phyloP scores from a whole-genome alignment of 257 asterid species.

The Solanum megistacrolobum region DNA sequence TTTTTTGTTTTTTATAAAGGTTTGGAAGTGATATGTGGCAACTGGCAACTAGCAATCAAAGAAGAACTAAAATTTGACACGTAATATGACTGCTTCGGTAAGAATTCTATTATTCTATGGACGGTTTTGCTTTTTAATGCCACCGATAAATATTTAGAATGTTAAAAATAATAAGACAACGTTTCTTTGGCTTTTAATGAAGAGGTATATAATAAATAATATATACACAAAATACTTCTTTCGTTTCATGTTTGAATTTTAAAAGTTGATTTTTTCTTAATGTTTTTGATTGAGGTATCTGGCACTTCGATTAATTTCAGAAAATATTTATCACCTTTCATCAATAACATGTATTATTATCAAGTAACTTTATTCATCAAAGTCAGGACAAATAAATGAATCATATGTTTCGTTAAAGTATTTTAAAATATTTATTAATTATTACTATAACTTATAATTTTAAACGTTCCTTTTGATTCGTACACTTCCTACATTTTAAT shows the following conservation, averaged over 20 bases:
- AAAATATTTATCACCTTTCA: accelerated
- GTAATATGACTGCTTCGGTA: not conserved
- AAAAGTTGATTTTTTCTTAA: too few relatives aligned
- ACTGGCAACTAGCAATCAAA: not conserved
- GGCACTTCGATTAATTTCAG: accelerated
- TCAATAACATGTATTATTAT: accelerated
- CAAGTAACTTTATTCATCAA: accelerated
- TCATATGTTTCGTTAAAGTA: too few relatives aligned
- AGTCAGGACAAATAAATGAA: accelerated
- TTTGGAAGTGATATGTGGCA: not conserved
- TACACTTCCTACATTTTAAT: too few relatives aligned
- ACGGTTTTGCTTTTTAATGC: not conserved
- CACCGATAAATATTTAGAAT: not conserved
- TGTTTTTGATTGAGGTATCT: too few relatives aligned
- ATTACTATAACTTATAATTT: too few relatives aligned
- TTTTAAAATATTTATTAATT: too few relatives aligned
- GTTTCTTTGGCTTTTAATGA: not conserved
- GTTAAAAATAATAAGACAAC: not conserved
- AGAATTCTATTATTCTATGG: not conserved
- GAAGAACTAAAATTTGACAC: not conserved
- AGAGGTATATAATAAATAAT: not conserved
- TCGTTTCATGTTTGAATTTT: too few relatives aligned
- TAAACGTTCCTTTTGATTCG: too few relatives aligned
- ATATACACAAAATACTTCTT: too few relatives aligned
- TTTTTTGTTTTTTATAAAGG: not conserved